Conservation (phyloP, 768 basidiomycete genomes). For the Boletellus sp. region DNA sequence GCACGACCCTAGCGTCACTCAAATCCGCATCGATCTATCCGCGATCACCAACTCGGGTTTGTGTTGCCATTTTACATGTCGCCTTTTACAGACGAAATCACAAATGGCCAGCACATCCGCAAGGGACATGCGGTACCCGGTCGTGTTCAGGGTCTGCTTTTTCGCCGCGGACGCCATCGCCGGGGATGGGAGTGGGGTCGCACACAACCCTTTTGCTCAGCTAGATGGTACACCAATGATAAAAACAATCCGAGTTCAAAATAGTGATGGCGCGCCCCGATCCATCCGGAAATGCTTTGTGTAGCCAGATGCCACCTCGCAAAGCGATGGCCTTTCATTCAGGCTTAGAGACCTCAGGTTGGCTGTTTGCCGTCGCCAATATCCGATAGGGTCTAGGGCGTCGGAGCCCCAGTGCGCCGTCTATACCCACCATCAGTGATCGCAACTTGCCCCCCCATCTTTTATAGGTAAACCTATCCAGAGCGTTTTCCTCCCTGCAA, state of each 20-base stretch:
- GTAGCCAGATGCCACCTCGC: slow-evolving; percentile 81
- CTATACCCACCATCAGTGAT: slow-evolving; percentile 1
- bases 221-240: neutral
- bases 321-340: slow-evolving; percentile 23
- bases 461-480: slow-evolving; percentile 66
- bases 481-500: slow-evolving; percentile 85
- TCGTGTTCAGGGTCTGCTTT: slow-evolving; percentile 70
- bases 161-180: slow-evolving; percentile 69
- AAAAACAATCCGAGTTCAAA: slow-evolving; percentile 35
- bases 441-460: neutral
- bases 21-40: slow-evolving; percentile 38
- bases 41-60: slow-evolving; percentile 40
- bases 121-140: slow-evolving; percentile 52
- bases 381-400: slow-evolving; percentile 3
- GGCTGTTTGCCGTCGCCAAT: neutral
- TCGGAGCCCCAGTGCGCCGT: neutral
- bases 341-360: neutral
- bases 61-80: slow-evolving; percentile 52
- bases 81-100: slow-evolving; percentile 74
- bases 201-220: neutral
- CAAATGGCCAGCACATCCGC: slow-evolving; percentile 80
- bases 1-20: slow-evolving; percentile 23
- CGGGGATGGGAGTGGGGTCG: slow-evolving; percentile 8
- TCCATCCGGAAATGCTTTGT: slow-evolving; percentile 60
- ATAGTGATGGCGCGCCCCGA: slow-evolving; percentile 43